Evolutionary conservation across 352 stramenopile species (phyloP).

Genomic region (Paralagenidium karlingii): DNA sequence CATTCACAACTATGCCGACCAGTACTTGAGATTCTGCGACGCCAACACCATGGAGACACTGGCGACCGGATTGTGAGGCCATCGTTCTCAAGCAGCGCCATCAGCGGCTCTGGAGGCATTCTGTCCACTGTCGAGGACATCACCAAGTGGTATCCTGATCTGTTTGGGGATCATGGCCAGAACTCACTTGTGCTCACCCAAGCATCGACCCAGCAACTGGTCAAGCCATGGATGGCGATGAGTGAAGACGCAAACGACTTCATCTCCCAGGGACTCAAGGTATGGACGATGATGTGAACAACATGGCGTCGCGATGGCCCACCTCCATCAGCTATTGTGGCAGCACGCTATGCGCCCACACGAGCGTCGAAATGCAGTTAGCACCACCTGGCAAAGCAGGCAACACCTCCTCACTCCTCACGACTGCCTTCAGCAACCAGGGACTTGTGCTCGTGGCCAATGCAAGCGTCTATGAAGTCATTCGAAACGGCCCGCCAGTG

Average conservation of each 20-base stretch:
- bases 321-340: constrained; percentile 31
- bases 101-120: constrained; percentile 20
- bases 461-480: too few species aligned
- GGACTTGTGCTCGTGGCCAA: too few species aligned
- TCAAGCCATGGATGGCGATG: too few species aligned
- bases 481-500: too few species aligned
- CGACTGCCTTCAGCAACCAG: too few species aligned
- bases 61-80: constrained; percentile 41
- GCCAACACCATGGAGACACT: too few species aligned
- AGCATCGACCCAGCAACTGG: constrained; percentile 23
- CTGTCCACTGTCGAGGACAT: constrained; percentile 40
- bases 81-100: constrained; percentile 16
- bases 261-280: constrained; percentile 22
- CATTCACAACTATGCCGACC: constrained; percentile 18
- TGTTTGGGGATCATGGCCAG: constrained; percentile 24
- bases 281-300: constrained; percentile 9
- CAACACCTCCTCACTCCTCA: too few species aligned
- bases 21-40: constrained; percentile 42
- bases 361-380: constrained; percentile 48
- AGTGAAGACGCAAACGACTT: constrained; percentile 21
- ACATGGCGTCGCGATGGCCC: constrained; percentile 12
- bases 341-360: constrained; percentile 24
- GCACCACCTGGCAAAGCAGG: too few species aligned
- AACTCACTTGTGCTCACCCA: constrained; percentile 27
- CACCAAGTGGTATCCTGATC: constrained; percentile 39